Evolutionary conservation across 805 yeast species (phyloP).

Genomic region (Komagataella pseudopastoris): DNA sequence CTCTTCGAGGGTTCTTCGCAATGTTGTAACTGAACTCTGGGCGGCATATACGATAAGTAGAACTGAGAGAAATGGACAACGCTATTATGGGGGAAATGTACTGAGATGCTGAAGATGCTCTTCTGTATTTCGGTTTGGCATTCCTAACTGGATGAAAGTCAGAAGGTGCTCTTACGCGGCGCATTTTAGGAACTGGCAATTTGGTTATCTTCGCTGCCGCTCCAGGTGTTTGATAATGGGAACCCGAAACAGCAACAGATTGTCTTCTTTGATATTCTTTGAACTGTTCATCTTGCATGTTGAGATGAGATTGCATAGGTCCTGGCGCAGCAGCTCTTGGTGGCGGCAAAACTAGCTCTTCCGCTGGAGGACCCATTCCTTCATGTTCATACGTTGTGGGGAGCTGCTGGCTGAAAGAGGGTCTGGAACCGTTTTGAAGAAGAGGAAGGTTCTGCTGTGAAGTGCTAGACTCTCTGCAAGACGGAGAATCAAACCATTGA

Average conservation of each 20-base stretch:
- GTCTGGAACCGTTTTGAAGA: background rate
- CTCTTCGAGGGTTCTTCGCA: constrained; percentile 81
- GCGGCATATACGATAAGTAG: constrained; percentile 76
- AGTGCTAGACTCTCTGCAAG: background rate
- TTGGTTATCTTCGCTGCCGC: background rate
- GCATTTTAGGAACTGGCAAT: constrained; percentile 27
- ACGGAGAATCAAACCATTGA: background rate
- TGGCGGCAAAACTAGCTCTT: constrained; percentile 1
- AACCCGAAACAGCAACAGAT: constrained; percentile 1
- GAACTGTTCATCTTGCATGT: background rate
- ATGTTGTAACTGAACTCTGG: constrained; percentile 75
- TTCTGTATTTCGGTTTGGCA: constrained; percentile 52
- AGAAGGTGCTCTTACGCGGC: constrained; percentile 23
- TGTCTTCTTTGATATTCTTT: constrained; percentile 2
- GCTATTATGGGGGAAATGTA: constrained; percentile 74
- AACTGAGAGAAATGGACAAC: constrained; percentile 59
- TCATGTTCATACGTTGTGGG: constrained; percentile 3
- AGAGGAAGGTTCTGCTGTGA: background rate
- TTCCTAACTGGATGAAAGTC: constrained; percentile 53
- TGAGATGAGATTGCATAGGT: constrained; percentile 1
- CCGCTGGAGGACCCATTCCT: background rate
- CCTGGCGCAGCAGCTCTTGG: constrained; percentile 3
- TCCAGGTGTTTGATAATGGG: background rate
- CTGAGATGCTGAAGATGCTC: constrained; percentile 51
- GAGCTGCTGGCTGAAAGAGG: constrained; percentile 1